These are phyloP conservation scores for Aspergillus fumigatiaffinis DNA, from an alignment of 2,329 filamentous ascomycete genomes.

Conservation along the genomic window DNA sequence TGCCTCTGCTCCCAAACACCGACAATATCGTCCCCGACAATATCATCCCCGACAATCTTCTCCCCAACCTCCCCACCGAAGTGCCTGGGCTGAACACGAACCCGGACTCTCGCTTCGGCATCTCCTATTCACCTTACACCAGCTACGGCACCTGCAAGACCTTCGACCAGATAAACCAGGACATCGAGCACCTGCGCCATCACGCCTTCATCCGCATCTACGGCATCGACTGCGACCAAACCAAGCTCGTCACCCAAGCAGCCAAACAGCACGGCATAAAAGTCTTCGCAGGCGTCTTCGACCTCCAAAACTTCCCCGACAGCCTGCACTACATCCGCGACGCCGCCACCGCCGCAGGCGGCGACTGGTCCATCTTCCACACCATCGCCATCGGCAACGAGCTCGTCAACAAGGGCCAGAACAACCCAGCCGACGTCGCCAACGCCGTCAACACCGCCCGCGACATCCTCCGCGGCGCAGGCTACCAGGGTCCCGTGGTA, in stretches of 20 bases:
- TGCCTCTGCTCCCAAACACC: background rate
- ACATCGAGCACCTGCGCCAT: slow-evolving; percentile 56
- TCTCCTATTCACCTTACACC: slow-evolving; percentile 58
- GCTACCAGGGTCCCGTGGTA: slow-evolving; percentile 70
- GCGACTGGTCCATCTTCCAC: slow-evolving; percentile 66
- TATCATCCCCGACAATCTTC: background rate
- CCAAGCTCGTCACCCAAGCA: slow-evolving; percentile 58
- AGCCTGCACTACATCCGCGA: slow-evolving; percentile 61
- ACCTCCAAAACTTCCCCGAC: slow-evolving; percentile 53
- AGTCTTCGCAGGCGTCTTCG: slow-evolving; percentile 71
- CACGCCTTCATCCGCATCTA: slow-evolving; percentile 72
- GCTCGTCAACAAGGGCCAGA: slow-evolving; percentile 62
- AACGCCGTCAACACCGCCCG: slow-evolving; percentile 57
- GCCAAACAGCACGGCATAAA: slow-evolving; percentile 63
- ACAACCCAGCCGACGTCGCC: slow-evolving; percentile 51
- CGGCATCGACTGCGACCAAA: slow-evolving; percentile 73
- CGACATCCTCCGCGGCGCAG: slow-evolving; percentile 53
- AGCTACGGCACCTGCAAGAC: slow-evolving; percentile 63
- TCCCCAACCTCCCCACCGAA: background rate
- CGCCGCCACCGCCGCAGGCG: slow-evolving; percentile 54
- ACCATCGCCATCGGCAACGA: slow-evolving; percentile 80
- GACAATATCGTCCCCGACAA: background rate
- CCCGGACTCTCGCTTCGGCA: slow-evolving; percentile 37
- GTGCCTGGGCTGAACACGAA: background rate
- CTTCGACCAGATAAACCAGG: slow-evolving; percentile 57